phyloP scores from a whole-genome alignment of 192 early-diverging fungal species.

The Bifiguratus adelaidae region DNA sequence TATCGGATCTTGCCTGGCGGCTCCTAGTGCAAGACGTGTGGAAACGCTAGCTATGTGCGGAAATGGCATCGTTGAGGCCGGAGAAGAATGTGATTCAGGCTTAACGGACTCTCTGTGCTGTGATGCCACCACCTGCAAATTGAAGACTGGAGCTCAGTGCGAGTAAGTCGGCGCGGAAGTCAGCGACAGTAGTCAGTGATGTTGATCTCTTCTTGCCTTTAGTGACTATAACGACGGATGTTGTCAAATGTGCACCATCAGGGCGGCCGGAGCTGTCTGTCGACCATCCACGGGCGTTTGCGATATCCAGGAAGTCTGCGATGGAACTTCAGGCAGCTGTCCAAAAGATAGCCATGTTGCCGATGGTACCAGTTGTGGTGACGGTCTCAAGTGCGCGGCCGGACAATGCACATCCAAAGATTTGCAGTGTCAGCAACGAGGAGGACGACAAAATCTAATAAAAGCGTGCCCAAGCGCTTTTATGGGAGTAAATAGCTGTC shows the following conservation, averaged over 20 bases:
- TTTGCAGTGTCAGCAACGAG: slow-evolving; percentile 54
- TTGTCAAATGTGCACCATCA: slow-evolving; percentile 62
- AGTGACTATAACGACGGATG: slow-evolving; percentile 78
- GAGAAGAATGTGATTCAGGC: slow-evolving; percentile 92
- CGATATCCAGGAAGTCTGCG: slow-evolving; percentile 70
- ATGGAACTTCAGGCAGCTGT: slow-evolving; percentile 58
- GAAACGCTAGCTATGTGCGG: slow-evolving; percentile 73
- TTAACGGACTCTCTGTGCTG: slow-evolving; percentile 67
- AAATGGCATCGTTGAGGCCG: slow-evolving; percentile 81
- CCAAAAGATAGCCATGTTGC: slow-evolving; percentile 53
- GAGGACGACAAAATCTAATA: slow-evolving; percentile 38
- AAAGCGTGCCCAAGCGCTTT: slow-evolving; percentile 52
- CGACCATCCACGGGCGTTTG: slow-evolving; percentile 69
- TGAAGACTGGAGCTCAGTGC: slow-evolving; percentile 66
- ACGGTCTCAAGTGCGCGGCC: slow-evolving; percentile 51
- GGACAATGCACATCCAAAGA: slow-evolving; percentile 65
- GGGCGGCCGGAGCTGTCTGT: slow-evolving; percentile 52
- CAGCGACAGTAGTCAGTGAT: neutral
- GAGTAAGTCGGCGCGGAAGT: slow-evolving; percentile 17
- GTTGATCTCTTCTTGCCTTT: neutral
- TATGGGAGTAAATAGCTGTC: slow-evolving; percentile 47
- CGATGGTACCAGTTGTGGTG: slow-evolving; percentile 59
- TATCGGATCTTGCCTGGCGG: slow-evolving; percentile 21
- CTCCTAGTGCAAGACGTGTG: slow-evolving; percentile 22
- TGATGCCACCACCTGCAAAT: slow-evolving; percentile 65